These are phyloP conservation scores for Monilinia vaccinii-corymbosi DNA, from an alignment of 2,329 filamentous ascomycete species.

Conservation along the genomic window DNA sequence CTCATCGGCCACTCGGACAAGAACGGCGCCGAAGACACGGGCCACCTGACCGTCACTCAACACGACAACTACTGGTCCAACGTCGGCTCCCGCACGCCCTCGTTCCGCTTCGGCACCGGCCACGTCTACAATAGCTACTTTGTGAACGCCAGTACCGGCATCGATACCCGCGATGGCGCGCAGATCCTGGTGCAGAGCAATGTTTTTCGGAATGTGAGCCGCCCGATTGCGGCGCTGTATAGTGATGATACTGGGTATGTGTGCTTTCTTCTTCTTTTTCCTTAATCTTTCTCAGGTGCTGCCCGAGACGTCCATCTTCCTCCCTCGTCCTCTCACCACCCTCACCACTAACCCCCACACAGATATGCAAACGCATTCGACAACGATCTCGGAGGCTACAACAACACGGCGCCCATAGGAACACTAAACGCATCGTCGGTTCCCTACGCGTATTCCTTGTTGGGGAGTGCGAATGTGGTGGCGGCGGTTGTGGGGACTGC, in stretches of 20 bases:
- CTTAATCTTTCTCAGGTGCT: too few relatives aligned
- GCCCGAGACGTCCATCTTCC: background rate
- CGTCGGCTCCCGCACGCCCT: conserved; percentile 35
- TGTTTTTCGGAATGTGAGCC: conserved; percentile 35
- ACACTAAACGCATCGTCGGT: conserved; percentile 35
- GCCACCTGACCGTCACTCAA: conserved; percentile 25
- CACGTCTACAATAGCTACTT: conserved; percentile 44
- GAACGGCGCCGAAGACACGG: conserved; percentile 23
- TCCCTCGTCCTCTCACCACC: background rate
- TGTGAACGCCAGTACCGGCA: conserved; percentile 38
- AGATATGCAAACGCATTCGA: conserved; percentile 33
- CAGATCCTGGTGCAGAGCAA: conserved; percentile 39
- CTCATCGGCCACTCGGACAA: conserved; percentile 26
- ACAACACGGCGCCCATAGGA: conserved; percentile 41
- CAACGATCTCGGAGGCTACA: conserved; percentile 39
- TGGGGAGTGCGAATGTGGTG: conserved; percentile 41
- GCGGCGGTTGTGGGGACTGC: conserved; percentile 28
- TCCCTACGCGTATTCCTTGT: conserved; percentile 43
- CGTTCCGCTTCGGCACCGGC: conserved; percentile 55
- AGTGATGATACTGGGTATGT: conserved; percentile 12
- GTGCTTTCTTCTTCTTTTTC: background rate
- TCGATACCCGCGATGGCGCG: conserved; percentile 49
- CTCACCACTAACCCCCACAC: too few relatives aligned
- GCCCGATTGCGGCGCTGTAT: conserved; percentile 24
- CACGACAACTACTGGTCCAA: conserved; percentile 24